Conservation (phyloP, 2,329 filamentous ascomycete genomes). For the Ciborinia camelliae region DNA sequence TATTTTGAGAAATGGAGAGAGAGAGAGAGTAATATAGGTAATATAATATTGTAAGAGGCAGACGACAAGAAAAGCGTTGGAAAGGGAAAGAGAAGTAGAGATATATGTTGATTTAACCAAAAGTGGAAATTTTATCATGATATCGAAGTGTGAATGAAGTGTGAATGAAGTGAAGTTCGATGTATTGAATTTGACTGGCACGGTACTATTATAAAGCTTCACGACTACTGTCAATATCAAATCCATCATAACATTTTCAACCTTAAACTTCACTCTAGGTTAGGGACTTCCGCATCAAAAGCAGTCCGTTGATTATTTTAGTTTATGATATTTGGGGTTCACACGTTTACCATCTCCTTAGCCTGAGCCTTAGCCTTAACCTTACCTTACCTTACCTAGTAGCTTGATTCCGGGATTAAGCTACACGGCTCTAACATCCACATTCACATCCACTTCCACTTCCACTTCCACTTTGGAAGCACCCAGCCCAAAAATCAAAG, state of each 20-base stretch:
- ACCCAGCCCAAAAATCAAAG: not conserved
- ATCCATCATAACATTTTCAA: too few species aligned
- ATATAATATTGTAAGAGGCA: too few species aligned
- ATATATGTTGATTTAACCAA: not conserved
- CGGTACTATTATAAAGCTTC: not conserved
- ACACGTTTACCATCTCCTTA: not conserved
- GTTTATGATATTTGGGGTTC: not conserved
- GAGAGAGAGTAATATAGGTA: too few species aligned
- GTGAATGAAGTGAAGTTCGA: not conserved
- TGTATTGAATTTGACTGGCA: too few species aligned
- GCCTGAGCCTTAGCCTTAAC: too few species aligned
- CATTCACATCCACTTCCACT: too few species aligned
- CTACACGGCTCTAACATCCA: constrained; percentile 5
- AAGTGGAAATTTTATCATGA: not conserved
- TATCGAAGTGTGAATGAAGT: not conserved
- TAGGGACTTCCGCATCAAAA: not conserved
- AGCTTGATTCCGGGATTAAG: constrained; percentile 6
- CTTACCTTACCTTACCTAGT: too few species aligned
- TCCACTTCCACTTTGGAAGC: constrained; percentile 3
- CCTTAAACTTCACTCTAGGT: not conserved
- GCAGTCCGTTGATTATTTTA: not conserved
- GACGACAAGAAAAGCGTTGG: too few species aligned
- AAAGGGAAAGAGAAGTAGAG: not conserved
- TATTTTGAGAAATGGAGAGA: too few species aligned
- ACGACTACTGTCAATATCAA: not conserved